phyloP scores from a whole-genome alignment of 305 asterid genomes.

The Solanum hybrid region DNA sequence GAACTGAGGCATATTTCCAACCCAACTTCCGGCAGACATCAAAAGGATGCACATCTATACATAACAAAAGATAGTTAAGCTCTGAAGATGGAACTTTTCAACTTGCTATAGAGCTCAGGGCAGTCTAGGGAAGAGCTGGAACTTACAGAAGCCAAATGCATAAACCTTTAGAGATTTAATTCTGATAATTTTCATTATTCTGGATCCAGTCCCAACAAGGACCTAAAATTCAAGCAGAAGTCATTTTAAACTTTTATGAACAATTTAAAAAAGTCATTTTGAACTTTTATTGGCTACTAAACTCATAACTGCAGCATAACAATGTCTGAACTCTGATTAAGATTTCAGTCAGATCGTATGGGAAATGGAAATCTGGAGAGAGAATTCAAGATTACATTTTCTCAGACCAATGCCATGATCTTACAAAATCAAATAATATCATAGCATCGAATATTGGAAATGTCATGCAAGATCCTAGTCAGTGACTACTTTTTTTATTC shows the following conservation, averaged over 20 bases:
- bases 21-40: slow-evolving; percentile 92
- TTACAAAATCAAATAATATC: neutral
- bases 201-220: slow-evolving; percentile 98
- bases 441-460: neutral
- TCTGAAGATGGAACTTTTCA: neutral
- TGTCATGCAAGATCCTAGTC: neutral
- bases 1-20: slow-evolving; percentile 65
- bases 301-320: neutral
- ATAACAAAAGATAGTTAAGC: slow-evolving; percentile 15
- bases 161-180: slow-evolving; percentile 81
- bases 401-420: neutral
- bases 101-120: slow-evolving; percentile 1
- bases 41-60: slow-evolving; percentile 80
- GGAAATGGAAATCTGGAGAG: neutral
- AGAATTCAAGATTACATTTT: neutral
- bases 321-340: neutral
- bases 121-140: slow-evolving; percentile 8
- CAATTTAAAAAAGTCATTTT: neutral
- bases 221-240: slow-evolving; percentile 38
- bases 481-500: neutral
- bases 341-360: neutral
- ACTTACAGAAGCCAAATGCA: slow-evolving; percentile 98
- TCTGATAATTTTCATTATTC: slow-evolving; percentile 70
- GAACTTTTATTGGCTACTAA: neutral
- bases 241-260: neutral